These are phyloP conservation scores for Dendrothele bispora DNA, from an alignment of 768 basidiomycete genomes.

Conservation along the genomic window DNA sequence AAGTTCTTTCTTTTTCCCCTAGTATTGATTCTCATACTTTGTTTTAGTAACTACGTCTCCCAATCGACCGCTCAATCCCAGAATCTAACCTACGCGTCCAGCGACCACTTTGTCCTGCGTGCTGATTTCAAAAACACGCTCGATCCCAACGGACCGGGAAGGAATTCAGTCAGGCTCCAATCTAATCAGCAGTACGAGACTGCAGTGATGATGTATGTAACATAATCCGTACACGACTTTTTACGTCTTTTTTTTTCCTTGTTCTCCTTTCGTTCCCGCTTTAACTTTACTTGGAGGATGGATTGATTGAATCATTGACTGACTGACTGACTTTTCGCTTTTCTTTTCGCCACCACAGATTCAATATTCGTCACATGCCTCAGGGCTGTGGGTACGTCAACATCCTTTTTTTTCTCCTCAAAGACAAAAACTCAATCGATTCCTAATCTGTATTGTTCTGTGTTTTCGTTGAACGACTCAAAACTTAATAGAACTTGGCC, in stretches of 20 bases:
- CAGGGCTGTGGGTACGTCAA: constrained; percentile 51
- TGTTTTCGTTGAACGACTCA: constrained; percentile 29
- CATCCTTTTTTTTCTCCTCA: background rate
- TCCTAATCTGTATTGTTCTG: constrained; percentile 12
- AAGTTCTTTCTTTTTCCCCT: background rate
- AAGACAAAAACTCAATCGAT: background rate
- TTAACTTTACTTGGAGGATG: too few species aligned
- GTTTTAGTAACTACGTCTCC: constrained; percentile 36
- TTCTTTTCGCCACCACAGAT: too few species aligned
- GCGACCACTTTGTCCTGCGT: constrained; percentile 36
- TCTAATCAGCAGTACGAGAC: constrained; percentile 35
- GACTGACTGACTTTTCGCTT: background rate
- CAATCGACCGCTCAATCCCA: constrained; percentile 33
- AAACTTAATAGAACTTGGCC: constrained; percentile 35
- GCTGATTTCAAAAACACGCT: constrained; percentile 36
- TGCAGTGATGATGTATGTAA: constrained; percentile 34
- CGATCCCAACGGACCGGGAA: constrained; percentile 31
- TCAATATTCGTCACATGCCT: constrained; percentile 61
- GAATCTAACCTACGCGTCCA: constrained; percentile 39
- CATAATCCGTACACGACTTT: too few species aligned
- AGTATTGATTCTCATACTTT: background rate
- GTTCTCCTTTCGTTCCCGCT: too few species aligned
- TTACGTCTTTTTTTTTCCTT: too few species aligned
- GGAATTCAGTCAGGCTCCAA: constrained; percentile 38
- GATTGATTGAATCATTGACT: background rate